Conservation (phyloP, 2,329 filamentous ascomycete species). For the Drechmeria coniospora region DNA sequence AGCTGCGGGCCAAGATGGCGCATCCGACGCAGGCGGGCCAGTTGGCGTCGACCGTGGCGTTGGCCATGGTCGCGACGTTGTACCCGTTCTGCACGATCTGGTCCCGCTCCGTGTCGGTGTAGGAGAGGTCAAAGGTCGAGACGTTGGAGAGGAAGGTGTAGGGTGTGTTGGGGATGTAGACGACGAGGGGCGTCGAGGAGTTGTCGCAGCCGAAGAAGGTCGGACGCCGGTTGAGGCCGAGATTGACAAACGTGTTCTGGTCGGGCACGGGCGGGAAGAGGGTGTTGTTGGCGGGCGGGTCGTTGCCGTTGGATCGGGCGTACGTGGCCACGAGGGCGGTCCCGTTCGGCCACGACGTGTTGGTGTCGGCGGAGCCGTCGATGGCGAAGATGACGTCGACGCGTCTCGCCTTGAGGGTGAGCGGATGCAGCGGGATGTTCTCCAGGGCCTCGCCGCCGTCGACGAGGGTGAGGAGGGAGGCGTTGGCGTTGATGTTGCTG, state of each 20-base stretch:
- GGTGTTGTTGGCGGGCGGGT: conserved; percentile 43
- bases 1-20: conserved; percentile 57
- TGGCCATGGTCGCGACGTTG: conserved; percentile 61
- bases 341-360: conserved; percentile 59
- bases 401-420: conserved; percentile 55
- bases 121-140: conserved; percentile 53
- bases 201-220: conserved; percentile 67
- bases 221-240: conserved; percentile 56
- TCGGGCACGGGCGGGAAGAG: conserved; percentile 59
- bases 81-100: conserved; percentile 68
- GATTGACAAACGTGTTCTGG: conserved; percentile 62
- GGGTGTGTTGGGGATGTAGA: conserved; percentile 72
- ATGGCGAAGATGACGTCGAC: conserved; percentile 73
- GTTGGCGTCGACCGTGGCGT: conserved; percentile 50
- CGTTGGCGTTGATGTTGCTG: conserved; percentile 40
- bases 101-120: conserved; percentile 49
- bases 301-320: conserved; percentile 29
- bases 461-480: conserved; percentile 48
- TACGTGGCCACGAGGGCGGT: conserved; percentile 62
- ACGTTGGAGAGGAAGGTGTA: conserved; percentile 59
- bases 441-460: conserved; percentile 67
- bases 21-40: conserved; percentile 75
- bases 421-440: conserved; percentile 64
- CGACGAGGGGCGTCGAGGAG: conserved; percentile 43
- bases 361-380: conserved; percentile 62